Conservation (phyloP, 495 filamentous ascomycete species). For the Aspergillus olivimuriae region DNA sequence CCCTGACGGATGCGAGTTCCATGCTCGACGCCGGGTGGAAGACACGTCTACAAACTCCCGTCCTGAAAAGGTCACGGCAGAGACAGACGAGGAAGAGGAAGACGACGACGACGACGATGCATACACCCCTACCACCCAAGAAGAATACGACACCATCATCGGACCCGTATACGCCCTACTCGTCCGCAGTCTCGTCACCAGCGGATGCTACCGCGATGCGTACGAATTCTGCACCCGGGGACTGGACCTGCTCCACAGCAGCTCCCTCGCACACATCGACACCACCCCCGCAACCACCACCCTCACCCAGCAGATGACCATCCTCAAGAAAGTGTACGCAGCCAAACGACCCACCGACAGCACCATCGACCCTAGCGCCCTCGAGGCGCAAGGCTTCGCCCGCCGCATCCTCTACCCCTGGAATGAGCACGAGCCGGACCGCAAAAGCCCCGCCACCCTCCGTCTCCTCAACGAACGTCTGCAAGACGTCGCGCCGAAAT, state of each 20-base stretch:
- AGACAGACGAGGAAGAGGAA: slow-evolving; percentile 16
- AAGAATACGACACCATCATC: slow-evolving; percentile 35
- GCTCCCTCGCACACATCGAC: slow-evolving; percentile 8
- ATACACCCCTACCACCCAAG: slow-evolving; percentile 30
- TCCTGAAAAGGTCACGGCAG: slow-evolving; percentile 6
- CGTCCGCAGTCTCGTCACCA: slow-evolving; percentile 54
- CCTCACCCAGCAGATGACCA: slow-evolving; percentile 23
- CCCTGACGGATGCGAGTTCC: slow-evolving; percentile 40
- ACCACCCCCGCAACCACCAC: slow-evolving; percentile 4
- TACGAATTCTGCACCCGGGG: slow-evolving; percentile 55
- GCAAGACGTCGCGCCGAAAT: slow-evolving; percentile 55
- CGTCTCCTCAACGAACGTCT: slow-evolving; percentile 60
- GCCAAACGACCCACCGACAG: slow-evolving; percentile 10
- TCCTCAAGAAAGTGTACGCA: slow-evolving; percentile 21
- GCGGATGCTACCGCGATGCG: slow-evolving; percentile 66
- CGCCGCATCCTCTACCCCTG: slow-evolving; percentile 89
- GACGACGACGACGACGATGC: slow-evolving; percentile 31
- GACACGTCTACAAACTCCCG: not conserved
- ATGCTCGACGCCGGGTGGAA: slow-evolving; percentile 25
- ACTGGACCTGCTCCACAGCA: slow-evolving; percentile 15
- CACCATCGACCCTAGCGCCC: slow-evolving; percentile 41
- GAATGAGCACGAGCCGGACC: slow-evolving; percentile 84
- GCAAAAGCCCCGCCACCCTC: slow-evolving; percentile 64
- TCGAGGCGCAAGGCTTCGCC: slow-evolving; percentile 69
- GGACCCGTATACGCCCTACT: slow-evolving; percentile 36